Base-by-base conservation (phyloP, 345 rosid genomes). In the Pseudoturritis turrita region DNA sequence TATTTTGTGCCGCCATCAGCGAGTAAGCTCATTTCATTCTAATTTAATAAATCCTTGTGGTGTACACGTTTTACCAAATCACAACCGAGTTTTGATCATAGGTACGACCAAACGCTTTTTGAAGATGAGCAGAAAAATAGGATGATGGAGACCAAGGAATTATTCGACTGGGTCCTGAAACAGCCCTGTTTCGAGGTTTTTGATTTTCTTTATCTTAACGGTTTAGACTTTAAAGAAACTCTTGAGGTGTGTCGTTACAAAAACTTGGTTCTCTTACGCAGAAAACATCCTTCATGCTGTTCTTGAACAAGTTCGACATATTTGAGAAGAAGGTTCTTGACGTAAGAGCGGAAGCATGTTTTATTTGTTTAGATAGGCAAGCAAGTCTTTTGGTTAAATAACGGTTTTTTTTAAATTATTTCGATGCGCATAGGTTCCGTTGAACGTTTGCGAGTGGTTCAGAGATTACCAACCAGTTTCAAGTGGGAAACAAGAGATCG, bases 201-300 rank as follows among this genome's bases (percentile, higher is more conserved):
- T 62, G 17, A 43, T 41, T 1, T 6, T 22, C 14, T 3, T 43
- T 21, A 47, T 55, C 14, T 5, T 17, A 19, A 62, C 28, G 11
- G n/a, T 43, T 61, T 13, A 17, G 33, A 5, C 22, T 29, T 56
- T 12, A 22, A 47, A 45, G n/a, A 63, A 10, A 47, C 29, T 35
- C 19, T 59, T 47, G 10, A 36, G 28, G 12, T 36, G 10, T 10
- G 10, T 39, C 2, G 25, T 37, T 36, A 64, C 62, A 4, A 56
- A 43, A 21, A 28, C 8, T 47, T 47, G 29, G 10, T 69, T 73
- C 31, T 69, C 56, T 39, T 59, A 15, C 49, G 85, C 96, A 96
- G 99, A 96, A 92, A 87, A 96, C 99, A 25, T 89, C 98, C 59
- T 89, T 96, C 84, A 89, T 96, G 98, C 84, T 96, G 73, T 96